These are phyloP conservation scores for Arthrobotrys sphaeroides DNA, from an alignment of 2,329 filamentous ascomycete genomes.

Conservation along the genomic window DNA sequence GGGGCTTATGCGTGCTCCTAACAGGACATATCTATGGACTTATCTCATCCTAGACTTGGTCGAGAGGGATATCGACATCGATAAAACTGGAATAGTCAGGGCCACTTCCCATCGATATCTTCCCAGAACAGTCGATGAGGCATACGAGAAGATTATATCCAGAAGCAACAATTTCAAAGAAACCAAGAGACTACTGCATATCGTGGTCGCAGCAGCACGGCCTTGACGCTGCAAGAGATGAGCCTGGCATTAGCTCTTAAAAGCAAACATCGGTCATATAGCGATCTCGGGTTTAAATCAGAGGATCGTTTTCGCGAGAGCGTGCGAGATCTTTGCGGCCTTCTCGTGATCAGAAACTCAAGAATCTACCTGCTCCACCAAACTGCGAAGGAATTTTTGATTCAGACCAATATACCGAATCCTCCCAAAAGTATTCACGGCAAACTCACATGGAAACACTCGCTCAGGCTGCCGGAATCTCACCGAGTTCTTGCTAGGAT, in stretches of 20 bases:
- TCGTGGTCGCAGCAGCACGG: constrained; percentile 1
- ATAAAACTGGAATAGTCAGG: neutral
- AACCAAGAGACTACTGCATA: neutral
- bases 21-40: constrained; percentile 23
- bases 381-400: constrained; percentile 42
- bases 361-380: constrained; percentile 47
- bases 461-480: neutral
- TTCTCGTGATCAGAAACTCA: constrained; percentile 43
- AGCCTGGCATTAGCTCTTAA: constrained; percentile 18
- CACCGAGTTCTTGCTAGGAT: constrained; percentile 7
- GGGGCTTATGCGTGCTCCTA: neutral
- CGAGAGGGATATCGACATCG: constrained; percentile 17
- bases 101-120: neutral
- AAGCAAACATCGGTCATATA: neutral
- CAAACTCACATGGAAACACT: constrained; percentile 7
- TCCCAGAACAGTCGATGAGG: neutral
- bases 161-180: constrained; percentile 7
- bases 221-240: constrained; percentile 18
- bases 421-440: neutral
- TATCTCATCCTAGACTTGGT: constrained; percentile 12
- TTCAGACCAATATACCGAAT: neutral
- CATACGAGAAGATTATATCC: constrained; percentile 17
- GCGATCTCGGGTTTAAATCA: neutral
- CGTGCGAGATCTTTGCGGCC: constrained; percentile 34
- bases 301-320: constrained; percentile 5